These are phyloP conservation scores for Suhomyces terraborum DNA, from an alignment of 1,139 yeast species.

Conservation along the genomic window DNA sequence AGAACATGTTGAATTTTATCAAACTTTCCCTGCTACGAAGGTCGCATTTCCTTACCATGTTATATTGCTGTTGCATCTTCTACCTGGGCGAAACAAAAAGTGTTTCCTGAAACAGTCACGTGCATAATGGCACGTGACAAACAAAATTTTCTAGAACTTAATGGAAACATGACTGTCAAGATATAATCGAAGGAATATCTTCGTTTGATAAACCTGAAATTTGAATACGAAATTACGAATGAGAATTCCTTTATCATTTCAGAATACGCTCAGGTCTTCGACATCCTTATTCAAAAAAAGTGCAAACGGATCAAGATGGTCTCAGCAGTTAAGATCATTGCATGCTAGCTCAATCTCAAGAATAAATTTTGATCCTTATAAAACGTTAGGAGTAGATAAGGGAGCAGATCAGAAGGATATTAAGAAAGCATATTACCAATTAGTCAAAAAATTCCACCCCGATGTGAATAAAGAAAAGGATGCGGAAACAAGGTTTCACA, in stretches of 20 bases:
- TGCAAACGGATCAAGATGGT: conserved; percentile 6
- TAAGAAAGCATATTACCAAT: conserved; percentile 88
- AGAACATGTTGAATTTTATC: background rate
- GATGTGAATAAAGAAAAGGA: conserved; percentile 91
- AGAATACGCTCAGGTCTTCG: conserved; percentile 7
- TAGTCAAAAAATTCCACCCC: conserved; percentile 94
- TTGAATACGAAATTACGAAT: conserved; percentile 6
- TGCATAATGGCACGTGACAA: background rate
- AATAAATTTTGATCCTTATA: conserved; percentile 73
- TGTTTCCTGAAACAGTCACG: too few species aligned
- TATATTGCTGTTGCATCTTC: background rate
- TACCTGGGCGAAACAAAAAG: too few species aligned
- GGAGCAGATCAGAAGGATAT: conserved; percentile 78
- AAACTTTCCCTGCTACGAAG: too few species aligned
- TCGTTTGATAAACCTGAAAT: background rate
- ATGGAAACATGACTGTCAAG: conserved; percentile 6
- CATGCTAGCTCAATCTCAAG: conserved; percentile 26
- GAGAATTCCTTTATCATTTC: conserved; percentile 14
- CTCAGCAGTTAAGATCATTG: conserved; percentile 22
- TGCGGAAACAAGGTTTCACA: conserved; percentile 88
- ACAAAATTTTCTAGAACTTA: conserved; percentile 15
- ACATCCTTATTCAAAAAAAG: conserved; percentile 5
- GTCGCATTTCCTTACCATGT: too few species aligned
- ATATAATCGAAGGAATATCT: background rate
- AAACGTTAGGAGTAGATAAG: conserved; percentile 73